phyloP scores from a whole-genome alignment of 345 rosid genomes.

The Dimocarpus longan region DNA sequence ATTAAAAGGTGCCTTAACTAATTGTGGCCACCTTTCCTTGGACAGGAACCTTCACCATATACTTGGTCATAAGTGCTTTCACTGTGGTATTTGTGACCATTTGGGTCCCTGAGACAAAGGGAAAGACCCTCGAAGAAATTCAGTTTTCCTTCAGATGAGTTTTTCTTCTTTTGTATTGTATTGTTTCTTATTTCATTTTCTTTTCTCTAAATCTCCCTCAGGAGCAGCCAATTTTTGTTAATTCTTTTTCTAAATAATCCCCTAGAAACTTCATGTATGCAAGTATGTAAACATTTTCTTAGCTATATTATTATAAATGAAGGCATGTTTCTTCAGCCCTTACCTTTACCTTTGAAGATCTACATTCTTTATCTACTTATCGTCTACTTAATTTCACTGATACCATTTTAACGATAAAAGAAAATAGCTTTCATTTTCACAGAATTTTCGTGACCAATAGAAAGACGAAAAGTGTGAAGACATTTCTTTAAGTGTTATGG shows the following conservation, averaged over 20 bases:
- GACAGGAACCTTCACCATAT: slow-evolving; percentile 86
- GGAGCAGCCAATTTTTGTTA: background rate
- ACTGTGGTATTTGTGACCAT: slow-evolving; percentile 60
- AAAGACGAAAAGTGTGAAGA: background rate
- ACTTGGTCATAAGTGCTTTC: slow-evolving; percentile 60
- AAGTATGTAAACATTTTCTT: background rate
- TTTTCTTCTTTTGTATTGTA: slow-evolving; percentile 20
- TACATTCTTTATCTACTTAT: background rate
- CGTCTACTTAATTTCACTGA: background rate
- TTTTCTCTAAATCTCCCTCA: background rate
- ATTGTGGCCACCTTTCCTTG: slow-evolving; percentile 11
- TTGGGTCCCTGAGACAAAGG: slow-evolving; percentile 95
- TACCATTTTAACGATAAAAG: background rate
- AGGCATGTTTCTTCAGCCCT: slow-evolving; percentile 23
- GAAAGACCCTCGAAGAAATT: slow-evolving; percentile 88
- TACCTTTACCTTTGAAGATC: background rate
- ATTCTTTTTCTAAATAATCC: slow-evolving; percentile 2
- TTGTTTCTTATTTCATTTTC: background rate
- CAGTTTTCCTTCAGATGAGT: slow-evolving; percentile 84
- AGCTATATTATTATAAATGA: slow-evolving; percentile 1
- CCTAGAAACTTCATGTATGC: background rate
- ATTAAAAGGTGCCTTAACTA: background rate
- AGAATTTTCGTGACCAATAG: background rate
- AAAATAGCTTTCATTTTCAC: background rate
- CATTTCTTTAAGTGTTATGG: background rate